Conservation (phyloP, 169 alveolate genomes). For the Miamiensis avidus region DNA sequence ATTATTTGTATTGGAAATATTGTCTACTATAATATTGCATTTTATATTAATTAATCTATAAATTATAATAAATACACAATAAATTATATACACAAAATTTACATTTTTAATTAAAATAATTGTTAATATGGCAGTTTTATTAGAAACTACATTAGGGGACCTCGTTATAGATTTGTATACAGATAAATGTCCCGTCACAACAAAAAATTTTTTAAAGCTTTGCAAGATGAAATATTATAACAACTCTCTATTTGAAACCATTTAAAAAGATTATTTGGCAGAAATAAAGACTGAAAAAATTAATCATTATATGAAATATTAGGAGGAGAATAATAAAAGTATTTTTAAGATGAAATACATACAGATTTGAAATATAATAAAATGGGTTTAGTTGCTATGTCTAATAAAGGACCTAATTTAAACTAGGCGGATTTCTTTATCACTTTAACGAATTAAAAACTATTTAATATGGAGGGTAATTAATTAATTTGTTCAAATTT, state of each 20-base stretch:
- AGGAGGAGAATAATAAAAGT: slow-evolving; percentile 24
- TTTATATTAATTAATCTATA: no score
- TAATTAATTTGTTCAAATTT: no score
- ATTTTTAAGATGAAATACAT: slow-evolving; percentile 80
- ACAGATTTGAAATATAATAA: slow-evolving; percentile 70
- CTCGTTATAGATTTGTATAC: slow-evolving; percentile 86
- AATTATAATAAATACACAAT: no score
- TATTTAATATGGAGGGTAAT: slow-evolving; percentile 68
- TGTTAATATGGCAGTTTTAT: slow-evolving; percentile 92
- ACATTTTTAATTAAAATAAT: no score
- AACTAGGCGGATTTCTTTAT: slow-evolving; percentile 85
- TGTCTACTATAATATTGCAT: no score
- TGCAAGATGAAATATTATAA: slow-evolving; percentile 92
- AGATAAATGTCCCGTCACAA: slow-evolving; percentile 74
- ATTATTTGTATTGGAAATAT: no score
- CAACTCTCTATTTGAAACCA: slow-evolving; percentile 83
- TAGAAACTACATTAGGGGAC: slow-evolving; percentile 94
- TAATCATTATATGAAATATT: slow-evolving; percentile 49
- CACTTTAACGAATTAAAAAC: slow-evolving; percentile 76
- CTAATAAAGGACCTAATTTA: slow-evolving; percentile 79
- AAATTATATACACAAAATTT: no score
- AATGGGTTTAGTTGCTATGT: slow-evolving; percentile 85
- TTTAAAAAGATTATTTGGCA: slow-evolving; percentile 89
- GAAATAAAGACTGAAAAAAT: slow-evolving; percentile 60
- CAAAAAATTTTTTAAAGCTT: slow-evolving; percentile 88